Evolutionary conservation across 768 basidiomycete species (phyloP).

Genomic region (Boletus tylopilopsis): DNA sequence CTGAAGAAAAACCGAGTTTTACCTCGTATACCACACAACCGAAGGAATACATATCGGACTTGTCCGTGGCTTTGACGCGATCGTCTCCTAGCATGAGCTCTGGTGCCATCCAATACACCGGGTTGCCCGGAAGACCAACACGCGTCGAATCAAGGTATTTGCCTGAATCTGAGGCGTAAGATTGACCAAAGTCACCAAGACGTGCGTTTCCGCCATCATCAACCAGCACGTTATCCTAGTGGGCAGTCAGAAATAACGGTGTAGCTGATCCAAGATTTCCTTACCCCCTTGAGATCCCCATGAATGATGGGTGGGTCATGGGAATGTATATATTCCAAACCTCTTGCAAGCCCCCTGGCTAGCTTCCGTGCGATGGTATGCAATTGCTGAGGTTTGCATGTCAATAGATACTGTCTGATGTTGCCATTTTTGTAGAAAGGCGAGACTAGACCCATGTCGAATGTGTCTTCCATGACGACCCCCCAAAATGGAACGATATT

Average conservation of each 20-base stretch:
- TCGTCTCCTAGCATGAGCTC: conserved; percentile 16
- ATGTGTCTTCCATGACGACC: conserved; percentile 2
- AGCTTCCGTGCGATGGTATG: conserved; percentile 4
- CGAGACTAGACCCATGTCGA: conserved; percentile 22
- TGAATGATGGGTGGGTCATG: conserved; percentile 33
- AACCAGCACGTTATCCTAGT: conserved; percentile 26
- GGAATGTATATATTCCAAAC: conserved; percentile 21
- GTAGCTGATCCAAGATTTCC: conserved; percentile 1
- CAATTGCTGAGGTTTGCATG: background rate
- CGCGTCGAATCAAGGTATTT: conserved; percentile 22
- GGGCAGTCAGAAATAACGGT: background rate
- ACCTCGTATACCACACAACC: conserved; percentile 33
- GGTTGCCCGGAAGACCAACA: conserved; percentile 12
- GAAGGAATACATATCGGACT: conserved; percentile 26
- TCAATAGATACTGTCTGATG: conserved; percentile 8
- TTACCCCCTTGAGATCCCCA: conserved; percentile 39
- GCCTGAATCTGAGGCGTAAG: conserved; percentile 21
- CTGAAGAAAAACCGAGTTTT: background rate
- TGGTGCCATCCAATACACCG: conserved; percentile 27
- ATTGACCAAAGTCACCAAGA: conserved; percentile 29
- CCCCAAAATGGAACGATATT: conserved; percentile 29
- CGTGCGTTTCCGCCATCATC: conserved; percentile 11
- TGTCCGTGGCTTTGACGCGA: conserved; percentile 2
- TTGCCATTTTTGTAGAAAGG: conserved; percentile 21
- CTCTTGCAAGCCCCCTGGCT: conserved; percentile 19